Conservation (phyloP, 768 basidiomycete genomes). For the Trametes punicea region DNA sequence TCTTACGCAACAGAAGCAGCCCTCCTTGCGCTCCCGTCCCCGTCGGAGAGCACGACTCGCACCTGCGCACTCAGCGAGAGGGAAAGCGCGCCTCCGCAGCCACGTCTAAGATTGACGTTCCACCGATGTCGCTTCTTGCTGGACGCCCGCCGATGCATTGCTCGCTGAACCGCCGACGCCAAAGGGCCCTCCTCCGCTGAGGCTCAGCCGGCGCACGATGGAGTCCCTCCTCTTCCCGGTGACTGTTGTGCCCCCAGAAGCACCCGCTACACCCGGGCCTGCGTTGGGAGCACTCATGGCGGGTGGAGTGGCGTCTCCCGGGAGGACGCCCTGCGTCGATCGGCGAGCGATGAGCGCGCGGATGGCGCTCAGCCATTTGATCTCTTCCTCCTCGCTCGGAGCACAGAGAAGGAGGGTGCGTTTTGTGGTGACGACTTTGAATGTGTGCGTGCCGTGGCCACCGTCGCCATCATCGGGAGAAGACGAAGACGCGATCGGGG, state of each 20-base stretch:
- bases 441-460: constrained; percentile 56
- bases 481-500: constrained; percentile 25
- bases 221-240: constrained; percentile 28
- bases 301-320: constrained; percentile 27
- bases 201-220: constrained; percentile 31
- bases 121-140: constrained; percentile 22
- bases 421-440: constrained; percentile 96
- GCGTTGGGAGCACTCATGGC: constrained; percentile 7
- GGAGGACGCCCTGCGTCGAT: constrained; percentile 33
- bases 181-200: constrained; percentile 28
- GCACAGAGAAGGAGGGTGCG: constrained; percentile 87
- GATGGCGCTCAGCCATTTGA: constrained; percentile 95
- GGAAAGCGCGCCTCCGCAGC: background rate
- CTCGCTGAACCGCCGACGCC: constrained; percentile 12
- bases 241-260: background rate
- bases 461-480: constrained; percentile 41
- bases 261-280: background rate
- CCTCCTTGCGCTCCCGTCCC: background rate
- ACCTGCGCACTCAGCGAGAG: background rate
- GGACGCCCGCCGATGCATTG: constrained; percentile 1
- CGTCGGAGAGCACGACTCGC: background rate
- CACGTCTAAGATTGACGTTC: constrained; percentile 26
- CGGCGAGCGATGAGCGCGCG: constrained; percentile 85
- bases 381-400: constrained; percentile 96
- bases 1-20: background rate